Evolutionary conservation across 2,329 filamentous ascomycete genomes (phyloP).

Genomic region (Scedosporium aurantiacum): DNA sequence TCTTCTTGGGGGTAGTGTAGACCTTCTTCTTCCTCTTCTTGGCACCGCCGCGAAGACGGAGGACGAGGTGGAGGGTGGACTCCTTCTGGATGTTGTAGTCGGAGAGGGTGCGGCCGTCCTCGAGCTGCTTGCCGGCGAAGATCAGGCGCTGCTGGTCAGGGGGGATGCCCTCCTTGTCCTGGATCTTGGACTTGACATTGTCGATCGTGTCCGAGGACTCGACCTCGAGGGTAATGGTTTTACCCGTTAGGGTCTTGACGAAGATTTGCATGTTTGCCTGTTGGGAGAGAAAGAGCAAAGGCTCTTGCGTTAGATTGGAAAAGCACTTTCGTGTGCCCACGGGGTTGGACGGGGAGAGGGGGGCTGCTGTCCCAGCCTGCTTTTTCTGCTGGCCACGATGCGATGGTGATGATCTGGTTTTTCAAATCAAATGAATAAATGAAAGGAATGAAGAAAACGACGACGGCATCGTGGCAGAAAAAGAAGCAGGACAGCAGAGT

Average conservation of each 20-base stretch:
- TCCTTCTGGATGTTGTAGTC: constrained; percentile 99
- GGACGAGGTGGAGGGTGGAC: constrained; percentile 94
- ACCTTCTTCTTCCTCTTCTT: constrained; percentile 99
- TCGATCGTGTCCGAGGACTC: constrained; percentile 99
- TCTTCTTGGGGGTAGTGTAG: constrained; percentile 99
- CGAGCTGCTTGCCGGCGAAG: constrained; percentile 99
- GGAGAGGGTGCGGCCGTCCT: constrained; percentile 95
- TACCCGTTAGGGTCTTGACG: constrained; percentile 88
- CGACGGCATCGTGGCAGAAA: constrained; percentile 15
- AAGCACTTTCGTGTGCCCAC: neutral
- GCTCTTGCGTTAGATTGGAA: neutral
- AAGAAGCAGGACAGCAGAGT: constrained; percentile 15
- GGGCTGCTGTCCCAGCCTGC: neutral
- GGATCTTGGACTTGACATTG: constrained; percentile 98
- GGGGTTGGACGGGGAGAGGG: neutral
- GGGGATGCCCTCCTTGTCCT: constrained; percentile 99
- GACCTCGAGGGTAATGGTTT: constrained; percentile 99
- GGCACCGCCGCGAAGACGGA: constrained; percentile 93
- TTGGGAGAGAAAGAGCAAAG: neutral
- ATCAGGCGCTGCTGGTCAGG: constrained; percentile 99
- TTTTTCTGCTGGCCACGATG: neutral
- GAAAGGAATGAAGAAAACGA: neutral
- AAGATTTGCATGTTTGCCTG: constrained; percentile 61
- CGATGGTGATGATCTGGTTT: neutral
- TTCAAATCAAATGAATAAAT: neutral